A percentile compares a stretch with the other conserved stretches of the same genome.
These are phyloP conservation scores for Capsicum rhomboideum DNA, from an alignment of 257 asterid genomes.

Conservation along the genomic window DNA sequence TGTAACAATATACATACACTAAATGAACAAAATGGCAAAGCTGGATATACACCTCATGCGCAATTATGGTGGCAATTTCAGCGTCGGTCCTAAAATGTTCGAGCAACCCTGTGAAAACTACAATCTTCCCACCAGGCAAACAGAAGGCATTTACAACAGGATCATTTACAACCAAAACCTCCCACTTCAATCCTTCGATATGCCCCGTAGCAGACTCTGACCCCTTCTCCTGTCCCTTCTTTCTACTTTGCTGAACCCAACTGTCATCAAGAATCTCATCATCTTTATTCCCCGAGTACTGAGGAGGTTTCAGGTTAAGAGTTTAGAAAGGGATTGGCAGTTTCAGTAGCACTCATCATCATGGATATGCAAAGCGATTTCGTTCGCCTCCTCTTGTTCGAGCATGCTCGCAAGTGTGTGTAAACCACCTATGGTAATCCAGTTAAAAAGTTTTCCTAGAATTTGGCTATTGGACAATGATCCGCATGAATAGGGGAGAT, in stretches of 20 bases:
- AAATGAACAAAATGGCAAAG: not conserved
- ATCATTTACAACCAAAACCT: conserved; percentile 65
- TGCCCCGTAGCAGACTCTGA: conserved; percentile 37
- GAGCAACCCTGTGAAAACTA: conserved; percentile 80
- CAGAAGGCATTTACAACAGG: conserved; percentile 73
- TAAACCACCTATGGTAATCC: too few species aligned
- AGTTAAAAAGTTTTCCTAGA: too few species aligned
- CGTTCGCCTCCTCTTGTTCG: too few species aligned
- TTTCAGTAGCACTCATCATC: too few species aligned
- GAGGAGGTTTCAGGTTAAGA: too few species aligned
- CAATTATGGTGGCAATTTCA: conserved; percentile 78
- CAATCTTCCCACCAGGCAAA: conserved; percentile 94
- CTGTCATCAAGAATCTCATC: conserved; percentile 77
- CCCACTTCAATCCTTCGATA: conserved; percentile 89
- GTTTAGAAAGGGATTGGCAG: too few species aligned
- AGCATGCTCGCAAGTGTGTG: too few species aligned
- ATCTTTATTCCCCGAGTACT: conserved; percentile 56
- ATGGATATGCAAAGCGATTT: too few species aligned
- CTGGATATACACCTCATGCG: conserved; percentile 56
- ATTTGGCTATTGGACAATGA: too few species aligned
- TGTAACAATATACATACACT: not conserved
- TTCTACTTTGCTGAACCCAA: conserved; percentile 78
- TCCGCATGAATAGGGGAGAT: too few species aligned
- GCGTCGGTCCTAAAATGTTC: conserved; percentile 66
- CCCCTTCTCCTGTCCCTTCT: conserved; percentile 55